Base-by-base conservation (phyloP, 1,284 basidiomycete species). In the Cutaneotrichosporon cavernicola region DNA sequence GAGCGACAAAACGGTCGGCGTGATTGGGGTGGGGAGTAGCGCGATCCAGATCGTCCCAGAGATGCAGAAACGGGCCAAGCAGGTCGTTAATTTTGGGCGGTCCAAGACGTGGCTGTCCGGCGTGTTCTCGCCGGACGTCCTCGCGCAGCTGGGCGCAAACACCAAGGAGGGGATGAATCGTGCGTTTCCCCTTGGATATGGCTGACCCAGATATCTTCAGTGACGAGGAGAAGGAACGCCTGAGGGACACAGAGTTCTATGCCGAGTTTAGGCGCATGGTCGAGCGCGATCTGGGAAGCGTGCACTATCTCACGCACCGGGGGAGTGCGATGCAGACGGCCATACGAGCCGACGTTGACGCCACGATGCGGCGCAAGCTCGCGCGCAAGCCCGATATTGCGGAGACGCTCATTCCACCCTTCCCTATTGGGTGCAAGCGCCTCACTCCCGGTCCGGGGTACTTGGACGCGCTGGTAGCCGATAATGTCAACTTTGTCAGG, bases 381-480 rank as follows among this genome's bases (percentile, higher is more conserved):
- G 62, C 65, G 8, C 40, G 66, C 51, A 65, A 65, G 57, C 67
- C 72, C 58, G 68, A 71, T 62, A 65, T 72, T 31, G 66, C 67
- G 32, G 66, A 63, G 16, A 63, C 68, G 36, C 62, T 75, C 34
- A 68, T 70, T 31, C 64, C 67, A 21, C 51, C 64, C 36, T 69
- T 69, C 61, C 65, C 70, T 0, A 70, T 77, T n/a, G 76, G 75
- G 1, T 80, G 76, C 64, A 70, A 67, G 50, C 65, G 77, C 5
- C 70, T 73, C 1, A 79, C 77, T 0, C 77, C 77, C 11, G 77
- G 77, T 0, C 73, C 73, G 14, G 77, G 77, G 3, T 79, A 74
- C 67, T 72, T 79, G 64, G 76, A 77, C 63, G 71, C 77, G 13
- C 65, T 79, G 26, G 61, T 67, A 18, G 64, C 68, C 61, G 61